Conservation (phyloP, 805 yeast genomes). For the Cyberlindnera maclurae region DNA sequence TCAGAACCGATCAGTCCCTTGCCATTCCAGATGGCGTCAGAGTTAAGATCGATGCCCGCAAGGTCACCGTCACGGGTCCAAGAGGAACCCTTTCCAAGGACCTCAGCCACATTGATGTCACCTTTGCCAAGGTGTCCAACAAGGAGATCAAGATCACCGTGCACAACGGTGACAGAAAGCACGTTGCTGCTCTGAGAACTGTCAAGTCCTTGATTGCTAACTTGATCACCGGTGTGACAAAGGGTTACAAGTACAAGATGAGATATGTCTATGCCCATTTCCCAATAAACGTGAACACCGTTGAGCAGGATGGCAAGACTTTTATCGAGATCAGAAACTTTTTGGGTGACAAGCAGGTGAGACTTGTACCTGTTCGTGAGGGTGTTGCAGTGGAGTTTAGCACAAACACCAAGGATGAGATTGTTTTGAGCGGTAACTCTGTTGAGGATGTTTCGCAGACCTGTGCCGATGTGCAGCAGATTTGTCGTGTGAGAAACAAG, state of each 20-base stretch:
- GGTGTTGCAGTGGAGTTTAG: slow-evolving; percentile 88
- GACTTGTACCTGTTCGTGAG: slow-evolving; percentile 77
- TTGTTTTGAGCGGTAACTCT: slow-evolving; percentile 89
- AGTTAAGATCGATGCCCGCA: slow-evolving; percentile 87
- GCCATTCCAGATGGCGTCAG: slow-evolving; percentile 90
- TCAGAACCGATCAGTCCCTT: slow-evolving; percentile 78
- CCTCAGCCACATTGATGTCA: slow-evolving; percentile 90
- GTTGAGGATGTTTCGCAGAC: slow-evolving; percentile 96
- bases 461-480: slow-evolving; percentile 97
- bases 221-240: slow-evolving; percentile 97
- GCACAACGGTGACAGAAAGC: slow-evolving; percentile 99
- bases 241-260: slow-evolving; percentile 99
- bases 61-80: slow-evolving; percentile 90
- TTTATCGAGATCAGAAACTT: slow-evolving; percentile 97
- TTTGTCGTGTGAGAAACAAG: slow-evolving; percentile 98
- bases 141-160: slow-evolving; percentile 80
- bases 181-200: slow-evolving; percentile 98
- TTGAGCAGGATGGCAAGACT: slow-evolving; percentile 67
- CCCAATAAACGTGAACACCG: slow-evolving; percentile 97
- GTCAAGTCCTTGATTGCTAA: slow-evolving; percentile 92
- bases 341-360: slow-evolving; percentile 98
- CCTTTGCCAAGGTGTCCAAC: slow-evolving; percentile 74
- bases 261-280: slow-evolving; percentile 99
- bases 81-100: slow-evolving; percentile 91
- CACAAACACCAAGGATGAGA: slow-evolving; percentile 87